Evolutionary conservation across 139 green algal genomes (phyloP), one percentile per base, ranked within the genome.

Genomic region (Chlamydomonas eustigma): DNA sequence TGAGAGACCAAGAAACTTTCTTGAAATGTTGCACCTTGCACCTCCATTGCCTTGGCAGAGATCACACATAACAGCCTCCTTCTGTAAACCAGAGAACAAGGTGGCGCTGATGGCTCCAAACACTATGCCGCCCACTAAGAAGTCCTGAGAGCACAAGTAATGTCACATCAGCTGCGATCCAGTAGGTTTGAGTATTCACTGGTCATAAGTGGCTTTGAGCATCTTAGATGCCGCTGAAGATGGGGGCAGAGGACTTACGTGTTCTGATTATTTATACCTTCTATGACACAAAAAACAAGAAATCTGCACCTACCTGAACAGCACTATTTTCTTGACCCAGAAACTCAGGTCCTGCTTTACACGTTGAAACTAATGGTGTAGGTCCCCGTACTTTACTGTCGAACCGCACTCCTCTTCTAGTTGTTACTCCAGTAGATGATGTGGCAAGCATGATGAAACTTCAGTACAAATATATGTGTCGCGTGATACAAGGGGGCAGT

Each of bases 81-180:
- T 79, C 67, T 80, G 81, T 0, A 89, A 37, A 3, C 81, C 84
- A 34, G 38, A 72, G 32, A 73, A 77, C 0, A 91, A 64, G 3
- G 86, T 82, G 3, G 77, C 76, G 8, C 79, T 51, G 2, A 85
- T 80, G 25, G 84, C 77, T 18, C 44, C 79, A 2, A 78, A 64
- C 0, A 91, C 77, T 37, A 80, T 77, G 2, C 86, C 71, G 3
- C 86, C 86, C 1, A 91, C 81, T 12, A 91, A 80, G 32, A 90
- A 50, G 36, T 90, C 84, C 76, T 90, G 84, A 35, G 64, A 12
- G 22, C 44, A 58, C 12, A 58, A 58, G 44, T 58, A 58, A 58
- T 12, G 44, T 22, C 22, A 22, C 44, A 12, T 22, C 22, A 58
- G 12, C 44, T 58, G n/a, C n/a, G n/a, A n/a, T n/a, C n/a, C n/a